phyloP scores from a whole-genome alignment of 768 basidiomycete species.

The Amyloporia xantha region DNA sequence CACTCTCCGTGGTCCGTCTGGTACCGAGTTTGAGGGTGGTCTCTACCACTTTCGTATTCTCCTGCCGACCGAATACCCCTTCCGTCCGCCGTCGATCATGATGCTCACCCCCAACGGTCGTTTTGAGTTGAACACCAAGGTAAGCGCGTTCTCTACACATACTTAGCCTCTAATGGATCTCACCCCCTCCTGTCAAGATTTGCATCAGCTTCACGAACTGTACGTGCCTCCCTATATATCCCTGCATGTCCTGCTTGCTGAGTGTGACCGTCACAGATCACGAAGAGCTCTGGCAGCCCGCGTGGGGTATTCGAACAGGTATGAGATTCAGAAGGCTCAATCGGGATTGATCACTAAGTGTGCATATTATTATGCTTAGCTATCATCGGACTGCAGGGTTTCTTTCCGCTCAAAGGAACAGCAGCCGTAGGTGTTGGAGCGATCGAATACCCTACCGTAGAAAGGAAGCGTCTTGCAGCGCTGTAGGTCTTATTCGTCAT shows the following conservation, averaged over 20 bases:
- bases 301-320: conserved; percentile 97
- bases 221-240: conserved; percentile 37
- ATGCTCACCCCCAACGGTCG: conserved; percentile 96
- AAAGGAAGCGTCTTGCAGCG: conserved; percentile 72
- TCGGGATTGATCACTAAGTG: too few relatives aligned
- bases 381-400: conserved; percentile 83
- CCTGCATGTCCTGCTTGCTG: neutral
- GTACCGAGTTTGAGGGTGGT: conserved; percentile 90
- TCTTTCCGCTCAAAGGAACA: conserved; percentile 85
- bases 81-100: conserved; percentile 93
- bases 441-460: conserved; percentile 66
- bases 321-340: too few relatives aligned
- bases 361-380: too few relatives aligned
- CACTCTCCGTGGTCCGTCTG: conserved; percentile 83
- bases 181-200: conserved; percentile 42
- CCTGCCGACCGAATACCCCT: conserved; percentile 91
- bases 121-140: conserved; percentile 95
- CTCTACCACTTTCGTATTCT: conserved; percentile 93
- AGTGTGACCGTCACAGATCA: conserved; percentile 48
- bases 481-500: conserved; percentile 41
- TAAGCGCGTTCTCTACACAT: conserved; percentile 30
- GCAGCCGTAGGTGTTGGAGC: conserved; percentile 85
- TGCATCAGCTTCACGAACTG: conserved; percentile 92
- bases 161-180: neutral
- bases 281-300: conserved; percentile 96